phyloP scores from a whole-genome alignment of 495 filamentous ascomycete species.

The Amorphotheca resinae region DNA sequence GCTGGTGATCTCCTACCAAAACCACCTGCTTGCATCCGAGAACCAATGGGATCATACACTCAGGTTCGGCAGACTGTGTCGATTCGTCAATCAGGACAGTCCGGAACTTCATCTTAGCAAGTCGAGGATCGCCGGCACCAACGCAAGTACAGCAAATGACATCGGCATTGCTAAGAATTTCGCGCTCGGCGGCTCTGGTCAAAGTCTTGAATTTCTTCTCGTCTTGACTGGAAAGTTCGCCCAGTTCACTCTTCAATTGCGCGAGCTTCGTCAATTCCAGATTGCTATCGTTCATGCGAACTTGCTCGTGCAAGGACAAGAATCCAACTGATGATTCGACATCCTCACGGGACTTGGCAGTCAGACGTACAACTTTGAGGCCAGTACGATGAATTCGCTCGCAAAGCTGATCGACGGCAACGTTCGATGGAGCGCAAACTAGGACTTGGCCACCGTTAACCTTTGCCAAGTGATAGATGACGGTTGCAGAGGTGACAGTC shows the following conservation, averaged over 20 bases:
- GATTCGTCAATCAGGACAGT: constrained; percentile 98
- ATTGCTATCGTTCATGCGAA: constrained; percentile 93
- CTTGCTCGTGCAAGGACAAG: constrained; percentile 90
- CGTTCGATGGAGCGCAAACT: constrained; percentile 96
- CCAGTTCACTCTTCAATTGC: constrained; percentile 81
- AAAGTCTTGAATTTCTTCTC: constrained; percentile 97
- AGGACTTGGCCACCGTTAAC: constrained; percentile 90
- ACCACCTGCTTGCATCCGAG: constrained; percentile 98
- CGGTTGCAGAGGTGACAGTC: constrained; percentile 97
- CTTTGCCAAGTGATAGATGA: constrained; percentile 95
- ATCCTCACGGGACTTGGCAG: constrained; percentile 95
- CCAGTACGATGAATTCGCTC: constrained; percentile 93
- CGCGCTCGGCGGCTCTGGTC: constrained; percentile 84
- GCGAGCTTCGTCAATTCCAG: constrained; percentile 83
- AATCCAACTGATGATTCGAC: constrained; percentile 95
- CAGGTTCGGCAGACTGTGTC: constrained; percentile 96
- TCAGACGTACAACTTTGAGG: constrained; percentile 94
- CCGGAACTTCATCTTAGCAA: constrained; percentile 93
- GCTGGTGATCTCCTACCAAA: constrained; percentile 95
- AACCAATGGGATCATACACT: constrained; percentile 98
- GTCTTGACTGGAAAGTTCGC: constrained; percentile 88
- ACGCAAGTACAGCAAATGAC: constrained; percentile 99
- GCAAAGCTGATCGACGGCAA: constrained; percentile 96
- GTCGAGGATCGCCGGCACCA: constrained; percentile 88
- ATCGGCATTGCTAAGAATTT: constrained; percentile 91